Base-by-base conservation (phyloP, 2,329 filamentous ascomycete genomes). In the Plenodomus lindquistii region DNA sequence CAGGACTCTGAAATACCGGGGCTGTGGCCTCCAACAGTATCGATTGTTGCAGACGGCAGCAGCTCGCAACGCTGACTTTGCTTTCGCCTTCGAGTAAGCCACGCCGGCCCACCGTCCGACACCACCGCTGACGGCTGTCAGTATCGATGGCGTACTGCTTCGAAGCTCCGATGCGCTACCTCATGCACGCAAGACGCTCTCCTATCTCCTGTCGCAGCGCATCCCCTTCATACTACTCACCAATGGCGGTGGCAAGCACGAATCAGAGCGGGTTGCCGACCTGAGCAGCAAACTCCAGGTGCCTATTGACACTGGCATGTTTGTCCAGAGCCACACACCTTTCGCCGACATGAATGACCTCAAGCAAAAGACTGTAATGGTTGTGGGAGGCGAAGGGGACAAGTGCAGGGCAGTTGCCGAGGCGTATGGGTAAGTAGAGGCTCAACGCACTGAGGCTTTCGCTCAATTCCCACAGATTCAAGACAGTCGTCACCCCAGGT, bases 221-320 rank as follows among this genome's bases (percentile, higher is more conserved):
- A 90, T 97, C 38, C 92, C 92, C 11, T 97, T 96, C 75, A 93
- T 99, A 63, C 84, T 99, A 27, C 80, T 99, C 54, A 99, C 94
- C 50, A 99, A 99, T 73, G 94, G 94, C 60, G 94, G 94, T 36
- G 94, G 94, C 48, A 91, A 88, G 66, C 84, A 85, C 54, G 93
- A 97, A 73, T 77, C 77, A 2, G 85, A 88, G 49, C 83, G 90
- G 16, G 87, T 91, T 22, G 77, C 77, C 7, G 87, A 92, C 52
- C 79, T 95, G 44, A 85, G 82, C 59, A 70, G 80, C 37, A 85
- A 84, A 59, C 80, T 95, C 6, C 77, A 81, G 20, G 77, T 91
- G 1, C 73, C 79, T 15, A 77, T 94, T 37, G 81, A 85, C 34
- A 81, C 81, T 13, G 82, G 81, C 53, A 86, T 87, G 72, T 91